Percentiles rank a stretch among this genome's conserved stretches.
Conservation (phyloP, 305 asterid species). For the Plantago lanceolata region DNA sequence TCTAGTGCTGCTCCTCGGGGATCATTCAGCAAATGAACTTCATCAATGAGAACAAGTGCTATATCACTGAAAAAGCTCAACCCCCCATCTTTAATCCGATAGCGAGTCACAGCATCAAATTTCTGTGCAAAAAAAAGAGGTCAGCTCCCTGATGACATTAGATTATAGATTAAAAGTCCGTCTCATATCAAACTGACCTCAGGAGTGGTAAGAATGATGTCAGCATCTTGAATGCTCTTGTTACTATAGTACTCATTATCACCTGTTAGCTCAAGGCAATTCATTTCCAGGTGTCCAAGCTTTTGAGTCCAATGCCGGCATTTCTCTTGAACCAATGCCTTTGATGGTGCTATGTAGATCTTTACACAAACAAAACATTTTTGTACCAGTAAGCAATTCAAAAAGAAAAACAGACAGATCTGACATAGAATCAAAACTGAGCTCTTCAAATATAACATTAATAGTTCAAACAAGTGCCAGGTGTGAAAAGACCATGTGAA, state of each 20-base stretch:
- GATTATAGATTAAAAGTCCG: conserved; percentile 18
- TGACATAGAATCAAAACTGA: conserved; percentile 17
- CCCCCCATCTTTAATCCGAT: conserved; percentile 85
- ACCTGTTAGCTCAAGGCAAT: conserved; percentile 90
- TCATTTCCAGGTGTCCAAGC: conserved; percentile 70
- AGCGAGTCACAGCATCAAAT: conserved; percentile 92
- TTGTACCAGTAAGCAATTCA: conserved; percentile 21
- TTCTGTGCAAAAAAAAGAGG: conserved; percentile 49
- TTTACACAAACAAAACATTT: conserved; percentile 30
- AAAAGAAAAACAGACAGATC: conserved; percentile 13
- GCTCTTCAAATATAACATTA: conserved; percentile 10
- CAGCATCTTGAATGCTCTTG: conserved; percentile 79
- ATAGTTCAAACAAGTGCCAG: conserved; percentile 19
- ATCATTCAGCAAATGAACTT: conserved; percentile 93
- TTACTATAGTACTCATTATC: conserved; percentile 70
- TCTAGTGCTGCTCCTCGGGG: conserved; percentile 97
- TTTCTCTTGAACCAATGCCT: conserved; percentile 97
- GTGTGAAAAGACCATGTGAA: conserved; percentile 5
- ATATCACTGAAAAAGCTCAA: conserved; percentile 91
- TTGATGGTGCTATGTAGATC: conserved; percentile 90
- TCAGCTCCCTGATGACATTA: conserved; percentile 22
- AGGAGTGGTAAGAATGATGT: conserved; percentile 92
- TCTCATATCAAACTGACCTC: conserved; percentile 51
- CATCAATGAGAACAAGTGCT: conserved; percentile 90
- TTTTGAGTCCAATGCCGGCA: conserved; percentile 81